Base-by-base conservation (phyloP, 192 early-diverging fungal genomes). In the Coemansia sp. region DNA sequence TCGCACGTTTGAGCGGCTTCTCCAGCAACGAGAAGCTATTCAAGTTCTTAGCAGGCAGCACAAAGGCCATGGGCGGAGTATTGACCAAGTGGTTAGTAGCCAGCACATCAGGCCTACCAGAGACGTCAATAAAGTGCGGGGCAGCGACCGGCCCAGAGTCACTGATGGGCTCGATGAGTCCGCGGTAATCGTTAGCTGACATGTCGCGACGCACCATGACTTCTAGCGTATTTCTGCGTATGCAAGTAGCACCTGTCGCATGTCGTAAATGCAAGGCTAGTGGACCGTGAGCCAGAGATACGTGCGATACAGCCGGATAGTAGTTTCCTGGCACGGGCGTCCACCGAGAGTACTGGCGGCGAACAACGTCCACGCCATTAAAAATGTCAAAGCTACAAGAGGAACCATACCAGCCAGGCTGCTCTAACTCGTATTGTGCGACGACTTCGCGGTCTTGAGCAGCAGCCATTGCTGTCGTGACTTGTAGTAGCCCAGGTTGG, bases 141-240 rank as follows among this genome's bases (percentile, higher is more conserved):
- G 61, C 62, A 0, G 49, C 18, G 7, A 65, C 79, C 2, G 68
- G 55, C 0, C 27, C 40, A 18, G 6, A 1, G 68, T 82, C 79
- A 1, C 30, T 34, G 44, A 82, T 27, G 7, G 79, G 79, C 7
- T 24, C 27, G 5, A 11, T 9, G 49, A 82, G 64, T 1, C 79
- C 79, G 38, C 79, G 79, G 62, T 62, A 82, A 44, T 82, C 79
- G 65, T 82, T 82, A 27, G 64, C 79, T 11, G 70, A 50, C 74
- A 82, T 63, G 65, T 65, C 67, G 49, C 79, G 74, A 44, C 73
- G 79, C 65, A 82, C 20, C 61, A 75, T 34, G 45, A 73, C 38
- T 40, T 82, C 79, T 38, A 82, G 56, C 10, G 58, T 62, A 13
- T 67, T 60, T 0, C 40, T 27, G 3, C 27, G n/a, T 7, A 74